phyloP scores from a whole-genome alignment of 345 rosid genomes.

The Mercurialis annua region DNA sequence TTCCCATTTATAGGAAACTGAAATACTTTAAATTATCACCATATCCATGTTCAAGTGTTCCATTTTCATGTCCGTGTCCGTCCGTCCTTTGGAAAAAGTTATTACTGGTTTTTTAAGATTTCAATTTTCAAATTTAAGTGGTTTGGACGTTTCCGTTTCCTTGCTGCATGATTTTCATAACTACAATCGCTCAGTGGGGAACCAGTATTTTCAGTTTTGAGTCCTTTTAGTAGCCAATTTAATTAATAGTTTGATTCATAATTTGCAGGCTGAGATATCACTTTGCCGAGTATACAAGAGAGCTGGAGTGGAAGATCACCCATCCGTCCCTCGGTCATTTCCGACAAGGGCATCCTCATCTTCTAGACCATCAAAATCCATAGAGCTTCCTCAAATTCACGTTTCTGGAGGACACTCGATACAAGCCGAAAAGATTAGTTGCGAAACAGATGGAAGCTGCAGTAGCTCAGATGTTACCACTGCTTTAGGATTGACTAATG shows the following conservation, averaged over 20 bases:
- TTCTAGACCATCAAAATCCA: slow-evolving; percentile 11
- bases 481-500: slow-evolving; percentile 45
- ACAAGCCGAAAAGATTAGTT: slow-evolving; percentile 33
- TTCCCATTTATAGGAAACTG: too few species aligned
- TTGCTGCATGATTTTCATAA: too few species aligned
- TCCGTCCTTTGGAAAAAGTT: too few species aligned
- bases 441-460: slow-evolving; percentile 39
- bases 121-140: too few species aligned
- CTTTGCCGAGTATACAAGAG: slow-evolving; percentile 95
- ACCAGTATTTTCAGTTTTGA: too few species aligned
- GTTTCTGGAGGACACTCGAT: slow-evolving; percentile 9
- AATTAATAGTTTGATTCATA: too few species aligned
- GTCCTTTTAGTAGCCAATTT: not conserved
- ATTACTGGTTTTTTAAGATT: too few species aligned
- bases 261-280: slow-evolving; percentile 52
- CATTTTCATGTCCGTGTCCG: too few species aligned
- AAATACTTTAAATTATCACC: too few species aligned
- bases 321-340: slow-evolving; percentile 68
- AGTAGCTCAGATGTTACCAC: slow-evolving; percentile 65
- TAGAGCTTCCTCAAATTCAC: slow-evolving; percentile 28
- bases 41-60: too few species aligned
- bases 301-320: slow-evolving; percentile 91
- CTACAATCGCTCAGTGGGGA: too few species aligned
- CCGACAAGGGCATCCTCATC: slow-evolving; percentile 44
- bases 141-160: too few species aligned